Percentiles rank a stretch among this genome's conserved stretches.
Evolutionary conservation across 2,329 filamentous ascomycete genomes (phyloP).

Genomic region (Pseudogymnoascus sp.): DNA sequence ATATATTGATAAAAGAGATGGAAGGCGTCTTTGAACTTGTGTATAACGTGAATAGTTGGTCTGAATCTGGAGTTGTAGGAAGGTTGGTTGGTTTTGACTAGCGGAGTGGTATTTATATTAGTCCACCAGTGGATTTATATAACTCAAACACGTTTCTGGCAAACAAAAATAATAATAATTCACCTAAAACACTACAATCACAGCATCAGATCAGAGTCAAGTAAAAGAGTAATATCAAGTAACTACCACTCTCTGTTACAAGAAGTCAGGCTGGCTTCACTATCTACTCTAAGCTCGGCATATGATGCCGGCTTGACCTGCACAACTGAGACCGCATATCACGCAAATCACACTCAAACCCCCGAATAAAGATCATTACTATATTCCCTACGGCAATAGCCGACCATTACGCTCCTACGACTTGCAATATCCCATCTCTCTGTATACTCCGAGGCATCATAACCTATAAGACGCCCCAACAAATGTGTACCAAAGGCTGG

Average conservation of each 20-base stretch:
- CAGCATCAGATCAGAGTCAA: not conserved
- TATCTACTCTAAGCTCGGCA: not conserved
- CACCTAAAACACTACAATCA: not conserved
- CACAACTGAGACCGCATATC: not conserved
- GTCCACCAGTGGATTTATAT: not conserved
- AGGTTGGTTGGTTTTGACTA: not conserved
- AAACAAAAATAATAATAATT: not conserved
- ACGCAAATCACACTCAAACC: not conserved
- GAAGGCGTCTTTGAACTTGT: not conserved
- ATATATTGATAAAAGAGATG: not conserved
- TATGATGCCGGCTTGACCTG: not conserved
- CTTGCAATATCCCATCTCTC: slow-evolving; percentile 2
- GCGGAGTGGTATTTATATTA: not conserved
- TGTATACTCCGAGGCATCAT: slow-evolving; percentile 7
- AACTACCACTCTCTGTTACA: not conserved
- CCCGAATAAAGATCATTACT: not conserved
- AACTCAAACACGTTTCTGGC: not conserved
- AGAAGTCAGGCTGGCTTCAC: not conserved
- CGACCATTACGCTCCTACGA: not conserved
- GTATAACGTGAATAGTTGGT: not conserved
- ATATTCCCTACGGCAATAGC: slow-evolving; percentile 7
- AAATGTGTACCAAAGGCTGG: slow-evolving; percentile 5
- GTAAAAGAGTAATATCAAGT: not conserved
- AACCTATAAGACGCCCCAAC: slow-evolving; percentile 8
- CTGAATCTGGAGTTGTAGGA: not conserved